Evolutionary conservation across 1,139 yeast genomes (phyloP), one percentile per base, ranked within the genome.

Genomic region (Sugiyamaella sp.): DNA sequence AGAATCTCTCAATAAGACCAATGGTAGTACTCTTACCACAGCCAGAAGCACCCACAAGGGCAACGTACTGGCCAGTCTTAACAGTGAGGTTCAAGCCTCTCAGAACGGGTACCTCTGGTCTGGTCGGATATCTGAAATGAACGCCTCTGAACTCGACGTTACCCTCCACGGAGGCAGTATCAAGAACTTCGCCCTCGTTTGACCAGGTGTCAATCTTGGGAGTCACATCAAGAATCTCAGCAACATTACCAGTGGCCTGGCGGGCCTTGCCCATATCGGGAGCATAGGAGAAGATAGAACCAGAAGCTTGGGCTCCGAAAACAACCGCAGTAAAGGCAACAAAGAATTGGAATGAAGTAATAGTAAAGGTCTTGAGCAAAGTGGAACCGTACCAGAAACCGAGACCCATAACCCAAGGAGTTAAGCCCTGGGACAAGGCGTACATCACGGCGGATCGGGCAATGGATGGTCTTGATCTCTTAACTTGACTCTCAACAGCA

Each of bases 11-110:
- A 52, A 89, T 71, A 52, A 91, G 73, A 24, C 91, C 86, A n/a
- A 95, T 86, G 33, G 95, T 85, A 0, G 97, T 91, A 1, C 96
- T 87, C 71, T 91, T 91, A 38, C 98, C 98, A 63, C 95, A 82
- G 3, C 98, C 98, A 2, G 96, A 89, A 1, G 97, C 95, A 0
- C 98, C 99, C 2, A 91, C 98, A 57, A 91, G 80, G 62, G 98
- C 95, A 32, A 89, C 89, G 64, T 88, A 89, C 56, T 95, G 90
- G 2, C 97, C 97, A 47, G 83, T 77, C 54, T 82, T 79, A 54
- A 91, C 84, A 27, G 75, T 80, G 59, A 91, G 77, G 59, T 83
- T 80, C 50, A 90, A 67, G 9, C 86, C 80, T 32, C 82, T 77
- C 66, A 91, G 84, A 10, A 91, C 86, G n/a, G 79, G 76, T 38